These are phyloP conservation scores for Penicillium macrosclerotiorum DNA, from an alignment of 495 filamentous ascomycete species.

Conservation along the genomic window DNA sequence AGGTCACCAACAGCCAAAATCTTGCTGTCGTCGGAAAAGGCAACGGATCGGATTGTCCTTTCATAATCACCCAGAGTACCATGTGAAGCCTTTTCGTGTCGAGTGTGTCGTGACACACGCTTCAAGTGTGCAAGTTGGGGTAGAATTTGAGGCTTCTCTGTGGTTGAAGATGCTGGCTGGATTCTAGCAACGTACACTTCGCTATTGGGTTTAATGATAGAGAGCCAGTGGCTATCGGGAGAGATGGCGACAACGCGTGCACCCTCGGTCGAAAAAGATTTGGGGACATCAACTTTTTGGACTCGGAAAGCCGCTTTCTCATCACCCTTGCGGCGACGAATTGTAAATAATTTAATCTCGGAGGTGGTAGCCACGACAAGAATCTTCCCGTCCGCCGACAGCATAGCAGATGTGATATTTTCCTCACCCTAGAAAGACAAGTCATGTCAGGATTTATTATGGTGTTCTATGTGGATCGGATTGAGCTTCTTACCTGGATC, in stretches of 20 bases:
- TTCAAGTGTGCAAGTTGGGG: slow-evolving; percentile 52
- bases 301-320: slow-evolving; percentile 59
- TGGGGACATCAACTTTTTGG: slow-evolving; percentile 62
- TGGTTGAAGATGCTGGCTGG: slow-evolving; percentile 28
- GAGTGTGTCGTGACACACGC: slow-evolving; percentile 55
- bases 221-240: slow-evolving; percentile 56
- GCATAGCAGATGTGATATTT: slow-evolving; percentile 76
- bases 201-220: slow-evolving; percentile 50
- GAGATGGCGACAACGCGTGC: slow-evolving; percentile 61
- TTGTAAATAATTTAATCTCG: slow-evolving; percentile 73
- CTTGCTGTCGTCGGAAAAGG: slow-evolving; percentile 79
- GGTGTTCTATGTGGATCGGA: no score
- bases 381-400: slow-evolving; percentile 70
- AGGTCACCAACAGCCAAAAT: slow-evolving; percentile 78
- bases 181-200: slow-evolving; percentile 48
- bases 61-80: slow-evolving; percentile 78
- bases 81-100: slow-evolving; percentile 52
- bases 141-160: slow-evolving; percentile 43
- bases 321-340: slow-evolving; percentile 41
- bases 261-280: slow-evolving; percentile 49
- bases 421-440: slow-evolving; percentile 63
- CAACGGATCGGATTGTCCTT: slow-evolving; percentile 66
- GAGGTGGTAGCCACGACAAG: slow-evolving; percentile 74
- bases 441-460: slow-evolving; percentile 9
- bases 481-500: slow-evolving; percentile 47